A percentile compares a stretch with the other conserved stretches of the same genome.
Evolutionary conservation across 768 basidiomycete species (phyloP).

Genomic region (Brasilioporus rufonigricans): DNA sequence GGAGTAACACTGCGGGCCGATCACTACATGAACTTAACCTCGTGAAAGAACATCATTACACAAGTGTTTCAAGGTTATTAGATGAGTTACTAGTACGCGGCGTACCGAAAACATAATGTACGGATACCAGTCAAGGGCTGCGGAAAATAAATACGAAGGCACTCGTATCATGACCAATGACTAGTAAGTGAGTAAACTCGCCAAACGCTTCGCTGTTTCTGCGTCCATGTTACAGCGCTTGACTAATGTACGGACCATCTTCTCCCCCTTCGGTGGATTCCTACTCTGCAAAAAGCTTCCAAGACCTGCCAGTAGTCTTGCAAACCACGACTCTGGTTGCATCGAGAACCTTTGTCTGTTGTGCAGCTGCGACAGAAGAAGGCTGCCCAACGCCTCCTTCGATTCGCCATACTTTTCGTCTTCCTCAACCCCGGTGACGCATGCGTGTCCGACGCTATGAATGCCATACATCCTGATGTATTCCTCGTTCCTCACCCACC

Average conservation of each 20-base stretch:
- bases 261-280: constrained; percentile 26
- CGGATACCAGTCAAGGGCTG: not conserved
- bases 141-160: not conserved
- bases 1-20: no score
- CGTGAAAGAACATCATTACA: no score
- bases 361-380: constrained; percentile 15
- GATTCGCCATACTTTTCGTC: constrained; percentile 37
- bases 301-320: constrained; percentile 21
- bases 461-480: constrained; percentile 28
- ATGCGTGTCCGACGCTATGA: constrained; percentile 36
- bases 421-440: constrained; percentile 38
- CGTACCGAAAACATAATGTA: not conserved
- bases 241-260: constrained; percentile 19
- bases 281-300: constrained; percentile 18
- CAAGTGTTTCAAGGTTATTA: no score
- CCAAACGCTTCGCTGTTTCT: constrained; percentile 25
- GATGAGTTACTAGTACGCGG: no score
- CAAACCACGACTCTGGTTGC: constrained; percentile 27
- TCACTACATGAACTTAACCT: no score
- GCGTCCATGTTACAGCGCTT: constrained; percentile 30
- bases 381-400: constrained; percentile 19
- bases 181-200: constrained; percentile 7
- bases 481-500: constrained; percentile 32
- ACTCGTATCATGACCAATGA: not conserved
- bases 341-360: constrained; percentile 20